Conservation (phyloP, 164 flowering plant species). For the Vitis cinerea region DNA sequence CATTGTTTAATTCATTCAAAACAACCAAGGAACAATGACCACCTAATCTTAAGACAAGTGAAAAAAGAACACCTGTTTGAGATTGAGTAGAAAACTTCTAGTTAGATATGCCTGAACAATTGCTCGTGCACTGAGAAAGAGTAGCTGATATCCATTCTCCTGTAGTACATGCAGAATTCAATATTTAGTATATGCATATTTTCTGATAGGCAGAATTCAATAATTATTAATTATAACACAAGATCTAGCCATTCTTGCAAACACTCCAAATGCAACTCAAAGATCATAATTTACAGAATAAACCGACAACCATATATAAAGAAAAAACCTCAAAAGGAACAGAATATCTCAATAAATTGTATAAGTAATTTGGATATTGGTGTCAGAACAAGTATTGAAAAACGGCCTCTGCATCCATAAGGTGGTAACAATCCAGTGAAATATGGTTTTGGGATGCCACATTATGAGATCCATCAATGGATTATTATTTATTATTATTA, state of each 20-base stretch:
- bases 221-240: not conserved
- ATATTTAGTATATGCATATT: not conserved
- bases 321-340: not conserved
- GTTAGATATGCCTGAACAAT: slow-evolving; percentile 96
- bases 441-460: not conserved
- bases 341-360: not conserved
- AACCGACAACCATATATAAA: not conserved
- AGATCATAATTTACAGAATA: not conserved
- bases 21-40: slow-evolving; percentile 1
- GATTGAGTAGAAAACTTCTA: slow-evolving; percentile 71
- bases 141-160: slow-evolving; percentile 97
- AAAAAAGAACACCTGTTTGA: slow-evolving; percentile 70
- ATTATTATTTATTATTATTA: not conserved
- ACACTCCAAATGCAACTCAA: not conserved
- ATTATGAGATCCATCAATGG: not conserved
- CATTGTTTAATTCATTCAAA: not conserved
- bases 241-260: not conserved
- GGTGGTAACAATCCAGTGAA: not conserved
- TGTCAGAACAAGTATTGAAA: not conserved
- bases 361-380: not conserved
- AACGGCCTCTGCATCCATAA: not conserved
- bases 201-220: no score
- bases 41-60: not conserved
- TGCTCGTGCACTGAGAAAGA: slow-evolving; percentile 99
- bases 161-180: slow-evolving; percentile 24